Evolutionary conservation across 2,329 filamentous ascomycete species (phyloP).

Genomic region (Juglanconis sp.): DNA sequence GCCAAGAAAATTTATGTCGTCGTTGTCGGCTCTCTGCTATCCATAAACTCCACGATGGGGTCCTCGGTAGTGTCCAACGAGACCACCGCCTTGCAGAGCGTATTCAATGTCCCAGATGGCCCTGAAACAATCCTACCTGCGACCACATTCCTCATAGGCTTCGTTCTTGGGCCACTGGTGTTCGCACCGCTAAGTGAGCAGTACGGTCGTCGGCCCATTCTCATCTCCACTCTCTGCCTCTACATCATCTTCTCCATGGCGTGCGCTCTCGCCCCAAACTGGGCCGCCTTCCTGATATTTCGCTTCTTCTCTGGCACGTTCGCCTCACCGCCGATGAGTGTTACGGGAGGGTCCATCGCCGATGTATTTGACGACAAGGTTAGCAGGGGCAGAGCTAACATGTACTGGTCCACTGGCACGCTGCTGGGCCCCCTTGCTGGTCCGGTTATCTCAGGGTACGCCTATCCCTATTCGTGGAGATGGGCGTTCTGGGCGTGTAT

Average conservation of each 20-base stretch:
- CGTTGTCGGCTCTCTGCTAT: conserved; percentile 21
- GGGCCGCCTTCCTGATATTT: conserved; percentile 23
- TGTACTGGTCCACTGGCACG: conserved; percentile 24
- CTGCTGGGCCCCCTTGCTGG: conserved; percentile 25
- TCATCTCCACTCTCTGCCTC: conserved; percentile 17
- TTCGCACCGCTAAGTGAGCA: conserved; percentile 25
- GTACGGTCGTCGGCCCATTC: conserved; percentile 21
- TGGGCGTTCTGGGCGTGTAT: conserved; percentile 26
- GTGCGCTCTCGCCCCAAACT: conserved; percentile 19
- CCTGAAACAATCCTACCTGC: conserved; percentile 23
- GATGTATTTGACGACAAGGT: conserved; percentile 23
- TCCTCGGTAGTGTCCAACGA: conserved; percentile 26
- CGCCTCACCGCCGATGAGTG: conserved; percentile 25
- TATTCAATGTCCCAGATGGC: conserved; percentile 21
- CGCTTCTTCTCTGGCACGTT: conserved; percentile 23
- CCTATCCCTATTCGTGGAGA: conserved; percentile 21
- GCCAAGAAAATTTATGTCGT: conserved; percentile 23
- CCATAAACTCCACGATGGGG: conserved; percentile 23
- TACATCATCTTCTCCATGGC: conserved; percentile 23
- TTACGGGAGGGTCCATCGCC: conserved; percentile 25
- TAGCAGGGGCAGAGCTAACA: conserved; percentile 23
- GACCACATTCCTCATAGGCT: conserved; percentile 25
- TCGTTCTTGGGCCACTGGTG: conserved; percentile 25
- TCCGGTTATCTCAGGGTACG: conserved; percentile 24
- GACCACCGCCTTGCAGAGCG: conserved; percentile 17